Evolutionary conservation across 2,329 filamentous ascomycete species (phyloP).

Genomic region (Neonectria hederae): DNA sequence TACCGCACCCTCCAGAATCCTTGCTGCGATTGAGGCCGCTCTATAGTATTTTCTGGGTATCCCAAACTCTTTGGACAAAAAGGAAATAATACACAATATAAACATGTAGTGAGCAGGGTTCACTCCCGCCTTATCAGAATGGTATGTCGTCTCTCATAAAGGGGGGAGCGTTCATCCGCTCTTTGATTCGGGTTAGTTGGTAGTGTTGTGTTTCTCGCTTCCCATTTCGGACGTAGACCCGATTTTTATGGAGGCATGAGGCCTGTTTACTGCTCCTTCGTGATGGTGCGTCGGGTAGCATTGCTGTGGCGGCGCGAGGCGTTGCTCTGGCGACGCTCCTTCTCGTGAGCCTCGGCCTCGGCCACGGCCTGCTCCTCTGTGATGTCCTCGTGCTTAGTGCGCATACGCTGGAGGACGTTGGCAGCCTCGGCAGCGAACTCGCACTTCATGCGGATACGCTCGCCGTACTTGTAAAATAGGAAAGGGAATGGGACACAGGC

Average conservation of each 20-base stretch:
- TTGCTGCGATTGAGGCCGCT: neutral
- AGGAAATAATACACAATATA: neutral
- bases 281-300: slow-evolving; percentile 32
- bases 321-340: slow-evolving; percentile 39
- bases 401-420: slow-evolving; percentile 62
- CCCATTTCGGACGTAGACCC: neutral
- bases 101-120: neutral
- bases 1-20: neutral
- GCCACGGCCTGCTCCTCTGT: slow-evolving; percentile 43
- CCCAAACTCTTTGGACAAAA: neutral
- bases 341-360: slow-evolving; percentile 39
- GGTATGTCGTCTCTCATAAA: neutral
- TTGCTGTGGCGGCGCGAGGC: slow-evolving; percentile 24
- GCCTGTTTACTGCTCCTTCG: slow-evolving; percentile 25
- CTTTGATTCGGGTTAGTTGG: neutral
- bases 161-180: neutral
- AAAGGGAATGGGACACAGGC: slow-evolving; percentile 79
- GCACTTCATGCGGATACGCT: slow-evolving; percentile 69
- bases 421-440: slow-evolving; percentile 76
- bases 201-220: neutral
- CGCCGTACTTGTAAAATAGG: slow-evolving; percentile 78
- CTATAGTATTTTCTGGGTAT: neutral
- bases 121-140: neutral
- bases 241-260: neutral
- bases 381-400: slow-evolving; percentile 42